Base-by-base conservation (phyloP, 352 stramenopile species). In the Phytopythium boreale region DNA sequence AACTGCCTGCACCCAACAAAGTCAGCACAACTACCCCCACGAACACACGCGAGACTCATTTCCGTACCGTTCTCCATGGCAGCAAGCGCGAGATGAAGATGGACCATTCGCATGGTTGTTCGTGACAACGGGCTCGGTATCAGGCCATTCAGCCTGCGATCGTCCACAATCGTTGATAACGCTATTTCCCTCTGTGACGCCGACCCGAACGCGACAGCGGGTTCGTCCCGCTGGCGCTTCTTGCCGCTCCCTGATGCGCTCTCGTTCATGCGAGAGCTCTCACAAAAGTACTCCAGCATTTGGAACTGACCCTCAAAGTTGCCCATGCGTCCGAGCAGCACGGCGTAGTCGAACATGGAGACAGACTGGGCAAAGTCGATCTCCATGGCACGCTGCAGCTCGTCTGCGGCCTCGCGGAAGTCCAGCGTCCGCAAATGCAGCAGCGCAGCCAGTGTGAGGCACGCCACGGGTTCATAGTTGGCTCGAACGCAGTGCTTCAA, bases 261-360 rank as follows among this genome's bases (percentile, higher is more conserved):
- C 9, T 65, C 39, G 11, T 14, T 12, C 51, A 22, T 19, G 36
- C 39, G 27, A 51, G 29, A 46, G 15, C 63, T 61, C 20, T 84
- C 73, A 0, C 67, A 15, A 26, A 77, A 75, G 44, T 75, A 82
- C 66, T 80, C 64, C 0, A 95, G 79, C 72, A 93, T 79, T 56
- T 89, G 74, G 44, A 88, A 77, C 61, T 91, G 72, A 3, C 73
- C 70, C 3, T 76, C 66, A 34, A 64, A 69, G 51, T 81, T 84
- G 14, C 47, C 58, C 72, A 91, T 82, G 0, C 47, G 55, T 17
- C 77, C 70, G 49, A 95, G 75, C 39, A 93, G 70, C 39, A 88
- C 57, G 0, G 82, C 78, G 51, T 92, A 90, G 64, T 95, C 90
- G 56, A 87, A 85, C 50, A 94, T 68, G 12, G 82, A 74, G 12